Evolutionary conservation across 1,284 basidiomycete species (phyloP), one percentile per base, ranked within the genome.

Genomic region (Polyporus tsugae): DNA sequence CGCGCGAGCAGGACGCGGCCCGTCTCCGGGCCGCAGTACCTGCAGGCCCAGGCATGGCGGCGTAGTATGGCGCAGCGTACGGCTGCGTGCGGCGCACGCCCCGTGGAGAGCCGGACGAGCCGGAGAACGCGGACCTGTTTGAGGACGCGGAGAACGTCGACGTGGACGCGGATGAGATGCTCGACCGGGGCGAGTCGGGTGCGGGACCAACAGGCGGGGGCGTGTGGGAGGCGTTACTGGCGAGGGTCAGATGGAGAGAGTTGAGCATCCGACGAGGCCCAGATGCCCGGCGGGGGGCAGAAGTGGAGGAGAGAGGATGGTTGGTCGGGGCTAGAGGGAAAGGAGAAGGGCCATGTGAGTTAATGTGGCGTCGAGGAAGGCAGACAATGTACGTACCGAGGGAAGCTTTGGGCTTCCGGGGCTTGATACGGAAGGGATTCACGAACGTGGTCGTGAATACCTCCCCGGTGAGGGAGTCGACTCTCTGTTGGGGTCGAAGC

Each of bases 11-110:
- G 29, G 71, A 70, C 22, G 68, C 49, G 35, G 68, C 68, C n/a
- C 68, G 38, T 25, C 63, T 4, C 29, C 59, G 52, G 25, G 44
- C 64, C 55, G 57, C 25, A 6, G 29, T 13, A 15, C 59, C 22
- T 22, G 62, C 19, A 13, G 33, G n/a, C 10, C 15, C 41, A 22
- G 83, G 82, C 77, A 79, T 80, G 1, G 74, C 70, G 9, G 79
- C 82, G 65, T 79, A 82, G 74, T 82, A 82, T 2, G 83, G 83
- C 11, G 80, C 76, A 5, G 80, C 80, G 58, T 84, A 84, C 5
- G 83, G 83, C 53, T 85, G 82, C 9, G 83, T 84, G 22, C 83
- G 82, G 17, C 75, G 69, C 46, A 70, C 65, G 33, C 67, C 33
- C 52, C 52, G 68, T 17, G 67, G 68, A 17, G 69, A 67, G 29